phyloP scores from a whole-genome alignment of 495 filamentous ascomycete genomes.

The Melanomma pulvis-pyrius region DNA sequence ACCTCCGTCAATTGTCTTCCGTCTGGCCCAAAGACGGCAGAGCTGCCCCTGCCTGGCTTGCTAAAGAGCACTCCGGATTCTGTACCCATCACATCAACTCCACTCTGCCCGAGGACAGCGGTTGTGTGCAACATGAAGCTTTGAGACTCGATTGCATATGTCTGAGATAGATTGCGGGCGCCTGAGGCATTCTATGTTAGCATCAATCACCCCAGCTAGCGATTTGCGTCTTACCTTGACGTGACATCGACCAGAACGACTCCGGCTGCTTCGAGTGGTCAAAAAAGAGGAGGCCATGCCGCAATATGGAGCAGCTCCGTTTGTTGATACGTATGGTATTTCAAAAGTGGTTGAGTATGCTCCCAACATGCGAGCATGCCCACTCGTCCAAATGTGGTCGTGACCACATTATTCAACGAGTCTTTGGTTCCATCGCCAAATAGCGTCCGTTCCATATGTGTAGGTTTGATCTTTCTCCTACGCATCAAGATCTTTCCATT shows the following conservation, averaged over 20 bases:
- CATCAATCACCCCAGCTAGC: constrained; percentile 58
- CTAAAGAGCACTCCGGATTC: constrained; percentile 43
- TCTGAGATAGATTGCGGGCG: not conserved
- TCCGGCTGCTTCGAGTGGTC: not conserved
- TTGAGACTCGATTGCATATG: not conserved
- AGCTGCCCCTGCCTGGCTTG: constrained; percentile 51
- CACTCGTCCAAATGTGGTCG: constrained; percentile 49
- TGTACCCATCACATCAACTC: constrained; percentile 50
- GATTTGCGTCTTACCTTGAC: constrained; percentile 50
- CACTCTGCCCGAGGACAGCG: constrained; percentile 48
- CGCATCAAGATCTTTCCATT: constrained; percentile 51
- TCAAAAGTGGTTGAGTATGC: constrained; percentile 62
- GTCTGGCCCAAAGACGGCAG: constrained; percentile 59
- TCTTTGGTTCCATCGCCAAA: constrained; percentile 59
- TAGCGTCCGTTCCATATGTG: constrained; percentile 64
- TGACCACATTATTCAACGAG: constrained; percentile 49
- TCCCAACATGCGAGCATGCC: constrained; percentile 61
- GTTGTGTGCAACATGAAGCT: constrained; percentile 33
- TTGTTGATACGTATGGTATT: constrained; percentile 58
- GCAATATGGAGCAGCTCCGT: constrained; percentile 59
- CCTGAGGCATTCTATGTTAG: constrained; percentile 52
- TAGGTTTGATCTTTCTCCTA: constrained; percentile 62
- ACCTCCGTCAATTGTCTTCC: constrained; percentile 51
- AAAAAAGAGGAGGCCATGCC: constrained; percentile 53
- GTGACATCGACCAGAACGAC: constrained; percentile 44